phyloP scores from a whole-genome alignment of 1,139 yeast species.

The Torulaspora pretoriensis region DNA sequence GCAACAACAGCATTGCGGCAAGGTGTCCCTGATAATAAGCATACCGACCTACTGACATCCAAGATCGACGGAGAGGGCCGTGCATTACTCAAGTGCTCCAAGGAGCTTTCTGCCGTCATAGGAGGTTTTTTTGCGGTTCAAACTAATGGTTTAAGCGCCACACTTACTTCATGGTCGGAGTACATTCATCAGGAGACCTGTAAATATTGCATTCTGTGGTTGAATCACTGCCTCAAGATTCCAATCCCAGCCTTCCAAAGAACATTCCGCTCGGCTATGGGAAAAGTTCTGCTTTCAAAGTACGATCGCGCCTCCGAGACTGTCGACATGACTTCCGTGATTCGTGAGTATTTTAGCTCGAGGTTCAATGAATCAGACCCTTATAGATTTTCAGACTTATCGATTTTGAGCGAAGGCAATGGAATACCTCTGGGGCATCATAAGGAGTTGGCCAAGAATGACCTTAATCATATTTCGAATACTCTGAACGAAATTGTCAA shows the following conservation, averaged over 20 bases:
- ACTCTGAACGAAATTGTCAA: slow-evolving; percentile 21
- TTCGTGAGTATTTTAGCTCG: slow-evolving; percentile 26
- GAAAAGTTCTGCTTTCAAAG: slow-evolving; percentile 30
- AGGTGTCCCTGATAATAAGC: slow-evolving; percentile 36
- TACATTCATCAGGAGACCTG: slow-evolving; percentile 47
- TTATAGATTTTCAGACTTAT: slow-evolving; percentile 30
- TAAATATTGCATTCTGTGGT: slow-evolving; percentile 47
- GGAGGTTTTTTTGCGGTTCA: slow-evolving; percentile 40
- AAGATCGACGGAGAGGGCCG: slow-evolving; percentile 40
- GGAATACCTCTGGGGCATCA: slow-evolving; percentile 33
- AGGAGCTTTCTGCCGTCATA: slow-evolving; percentile 30
- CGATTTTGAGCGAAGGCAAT: slow-evolving; percentile 23
- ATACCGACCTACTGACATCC: slow-evolving; percentile 34
- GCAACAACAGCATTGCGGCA: slow-evolving; percentile 37
- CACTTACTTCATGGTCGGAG: slow-evolving; percentile 49
- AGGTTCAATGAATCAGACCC: slow-evolving; percentile 22
- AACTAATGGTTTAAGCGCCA: slow-evolving; percentile 52
- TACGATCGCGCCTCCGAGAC: slow-evolving; percentile 16
- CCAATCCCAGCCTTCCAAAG: slow-evolving; percentile 38
- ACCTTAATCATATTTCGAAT: slow-evolving; percentile 44
- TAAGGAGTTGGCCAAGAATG: slow-evolving; percentile 37
- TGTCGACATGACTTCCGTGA: slow-evolving; percentile 21
- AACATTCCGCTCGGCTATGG: slow-evolving; percentile 36
- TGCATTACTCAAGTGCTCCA: slow-evolving; percentile 33
- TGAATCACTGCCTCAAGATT: slow-evolving; percentile 41